Evolutionary conservation across 371 early-diverging fungal species (phyloP), one percentile per base, ranked within the genome.

Genomic region (Lichtheimia hyalospora): DNA sequence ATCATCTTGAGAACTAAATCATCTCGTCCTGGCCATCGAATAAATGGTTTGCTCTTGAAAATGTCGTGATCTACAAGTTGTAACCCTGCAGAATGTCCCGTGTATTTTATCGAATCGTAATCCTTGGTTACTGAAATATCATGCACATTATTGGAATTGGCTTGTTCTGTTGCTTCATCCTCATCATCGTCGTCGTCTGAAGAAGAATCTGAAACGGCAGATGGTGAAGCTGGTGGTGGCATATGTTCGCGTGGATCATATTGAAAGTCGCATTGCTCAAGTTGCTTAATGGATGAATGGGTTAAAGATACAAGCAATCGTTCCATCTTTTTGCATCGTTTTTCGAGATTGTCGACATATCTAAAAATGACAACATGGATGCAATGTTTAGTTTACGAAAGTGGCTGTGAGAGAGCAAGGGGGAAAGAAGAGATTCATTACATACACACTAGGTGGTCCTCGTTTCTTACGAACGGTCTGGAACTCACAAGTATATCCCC

Each of bases 401-500:
- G 25, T 20, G 21, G 27, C 15, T n/a, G 24, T 14, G n/a, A n/a
- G n/a, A 41, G 21, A 15, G 6, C 6, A 56, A 15, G 10, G 7
- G 27, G 24, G 24, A 5, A 28, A 42, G 5, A 25, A 5, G 25
- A 5, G 25, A 34, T 34, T 6, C 5, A 16, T 24, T 24, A 60
- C 74, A 70, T 65, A 78, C 73, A 75, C 75, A 64, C 75, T 79
- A 7, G 79, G 79, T 40, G 81, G 81, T 1, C 81, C 81, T 59
- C 81, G 64, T 57, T 80, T 80, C 52, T 80, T 80, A 25, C 81
- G 67, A 18, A 72, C 70, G 5, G 72, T 67, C 25, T 73, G 64
- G 57, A 80, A 80, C 64, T 80, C 75, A 52, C 81, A 80, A 43
- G 55, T 73, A 60, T 71, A 73, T 3, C 77, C 77, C 81, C 81